These are phyloP conservation scores for Lactuca saligna DNA, from an alignment of 129 eudicot species.

Conservation along the genomic window DNA sequence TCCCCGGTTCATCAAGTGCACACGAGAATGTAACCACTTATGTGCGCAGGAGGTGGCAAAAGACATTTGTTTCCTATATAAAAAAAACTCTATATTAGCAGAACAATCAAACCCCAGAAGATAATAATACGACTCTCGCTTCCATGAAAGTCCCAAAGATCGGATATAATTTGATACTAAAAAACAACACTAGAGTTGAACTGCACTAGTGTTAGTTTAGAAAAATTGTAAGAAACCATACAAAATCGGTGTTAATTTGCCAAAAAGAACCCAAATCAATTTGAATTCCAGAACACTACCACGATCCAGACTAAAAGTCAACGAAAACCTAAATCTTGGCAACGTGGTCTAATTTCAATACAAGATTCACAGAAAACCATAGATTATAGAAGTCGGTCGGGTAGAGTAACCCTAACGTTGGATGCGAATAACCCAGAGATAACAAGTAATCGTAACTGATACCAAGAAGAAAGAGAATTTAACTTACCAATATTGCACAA, in stretches of 20 bases:
- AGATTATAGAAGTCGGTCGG: background rate
- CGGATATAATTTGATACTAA: too few species aligned
- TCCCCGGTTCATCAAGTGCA: too few species aligned
- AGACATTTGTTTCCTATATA: too few species aligned
- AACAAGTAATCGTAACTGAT: background rate
- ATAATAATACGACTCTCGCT: too few species aligned
- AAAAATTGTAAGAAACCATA: too few species aligned
- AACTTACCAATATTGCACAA: conserved; percentile 22
- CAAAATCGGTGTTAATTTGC: conserved; percentile 5
- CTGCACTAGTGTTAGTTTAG: too few species aligned
- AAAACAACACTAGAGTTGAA: too few species aligned
- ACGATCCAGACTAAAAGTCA: conserved; percentile 10
- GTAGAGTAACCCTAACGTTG: background rate
- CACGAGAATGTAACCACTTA: too few species aligned
- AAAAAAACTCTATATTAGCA: too few species aligned
- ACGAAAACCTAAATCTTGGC: background rate
- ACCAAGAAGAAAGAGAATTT: background rate
- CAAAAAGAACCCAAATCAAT: background rate
- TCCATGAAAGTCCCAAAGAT: too few species aligned
- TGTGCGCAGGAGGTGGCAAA: too few species aligned
- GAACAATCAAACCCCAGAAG: too few species aligned
- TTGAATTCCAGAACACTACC: background rate
- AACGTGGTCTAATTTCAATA: background rate
- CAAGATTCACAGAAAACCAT: conserved; percentile 4
- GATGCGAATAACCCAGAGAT: background rate